Evolutionary conservation across 2,329 filamentous ascomycete species (phyloP), one percentile per base, ranked within the genome.

Genomic region (Penicillium glabrum): DNA sequence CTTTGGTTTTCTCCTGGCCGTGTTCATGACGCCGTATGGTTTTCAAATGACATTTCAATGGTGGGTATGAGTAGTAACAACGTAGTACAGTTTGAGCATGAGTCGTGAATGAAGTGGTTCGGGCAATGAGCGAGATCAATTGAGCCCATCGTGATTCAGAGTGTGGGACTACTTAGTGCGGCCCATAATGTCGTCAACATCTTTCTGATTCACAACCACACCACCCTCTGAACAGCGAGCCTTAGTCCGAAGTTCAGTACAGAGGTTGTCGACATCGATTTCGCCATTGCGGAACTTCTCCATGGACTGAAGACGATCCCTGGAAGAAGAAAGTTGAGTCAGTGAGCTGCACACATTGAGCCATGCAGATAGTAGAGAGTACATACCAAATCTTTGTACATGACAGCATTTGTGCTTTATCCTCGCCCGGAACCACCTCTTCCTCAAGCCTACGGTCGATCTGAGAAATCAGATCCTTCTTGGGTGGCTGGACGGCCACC

Each of bases 311-410:
- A 97, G 77, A 77, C 91, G 91, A 75, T 96, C 92, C 95, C 93
- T 97, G n/a, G 8, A 43, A 21, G 13, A 16, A n/a, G 35, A 10
- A 45, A 35, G 72, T 87, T 72, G 45, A 39, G 72, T 87, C 72
- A 85, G 81, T 68, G 64, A 24, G 44, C 26, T 51, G 35, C n/a
- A 19, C 29, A 54, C 24, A 54, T 47, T 23, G 56, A 27, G 13
- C 33, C 37, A n/a, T 26, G 26, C 11, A 6, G 3, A 19, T 21
- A 21, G 19, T 29, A 26, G 3, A 41, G 10, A 80, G 5, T 10
- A 80, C 89, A 71, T 84, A 97, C 93, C 93, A 98, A 51, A 98
- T 93, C 72, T 95, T 93, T 66, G 89, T 93, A 77, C 93, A 97
- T 58, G 85, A 91, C 67, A 96, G 82, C 69, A 91, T 83, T 64